Evolutionary conservation across 768 basidiomycete genomes (phyloP).

Genomic region (Amanita molliuscula): DNA sequence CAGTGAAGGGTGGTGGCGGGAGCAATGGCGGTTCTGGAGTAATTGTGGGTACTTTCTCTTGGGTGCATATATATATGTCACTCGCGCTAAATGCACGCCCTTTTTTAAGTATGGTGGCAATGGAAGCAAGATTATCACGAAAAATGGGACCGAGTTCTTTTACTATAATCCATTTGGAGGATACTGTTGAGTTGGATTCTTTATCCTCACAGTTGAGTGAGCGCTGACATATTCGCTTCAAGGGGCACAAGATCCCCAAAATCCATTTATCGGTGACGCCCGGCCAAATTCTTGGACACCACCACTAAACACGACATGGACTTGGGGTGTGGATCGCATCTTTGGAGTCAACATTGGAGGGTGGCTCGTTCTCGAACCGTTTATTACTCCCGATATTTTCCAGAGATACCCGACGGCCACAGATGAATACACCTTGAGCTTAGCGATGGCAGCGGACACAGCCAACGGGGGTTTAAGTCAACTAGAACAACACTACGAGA

Average conservation of each 20-base stretch:
- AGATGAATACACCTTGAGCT: conserved; percentile 63
- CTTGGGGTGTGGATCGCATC: conserved; percentile 46
- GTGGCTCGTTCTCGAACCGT: conserved; percentile 68
- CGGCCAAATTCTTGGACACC: conserved; percentile 66
- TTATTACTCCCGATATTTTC: conserved; percentile 56
- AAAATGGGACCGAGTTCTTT: conserved; percentile 55
- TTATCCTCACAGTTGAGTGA: not conserved
- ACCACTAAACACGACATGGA: conserved; percentile 59
- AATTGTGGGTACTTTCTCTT: conserved; percentile 3
- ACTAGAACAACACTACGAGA: conserved; percentile 70
- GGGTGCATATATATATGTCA: not conserved
- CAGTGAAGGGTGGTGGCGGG: not conserved
- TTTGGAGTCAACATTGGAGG: conserved; percentile 67
- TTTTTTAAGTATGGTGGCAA: conserved; percentile 39
- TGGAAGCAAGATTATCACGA: conserved; percentile 47
- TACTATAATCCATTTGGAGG: conserved; percentile 70
- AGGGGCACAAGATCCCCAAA: conserved; percentile 51
- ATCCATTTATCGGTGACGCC: conserved; percentile 64
- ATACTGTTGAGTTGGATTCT: conserved; percentile 31
- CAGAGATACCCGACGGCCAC: conserved; percentile 44
- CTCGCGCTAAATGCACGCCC: not conserved
- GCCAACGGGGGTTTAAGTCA: conserved; percentile 40
- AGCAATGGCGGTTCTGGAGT: not conserved
- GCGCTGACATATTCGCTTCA: not conserved
- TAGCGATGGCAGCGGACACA: conserved; percentile 57